Evolutionary conservation across 139 green algal species (phyloP), one percentile per base, ranked within the genome.

Genomic region (Chlamydomonas sphaeroides): DNA sequence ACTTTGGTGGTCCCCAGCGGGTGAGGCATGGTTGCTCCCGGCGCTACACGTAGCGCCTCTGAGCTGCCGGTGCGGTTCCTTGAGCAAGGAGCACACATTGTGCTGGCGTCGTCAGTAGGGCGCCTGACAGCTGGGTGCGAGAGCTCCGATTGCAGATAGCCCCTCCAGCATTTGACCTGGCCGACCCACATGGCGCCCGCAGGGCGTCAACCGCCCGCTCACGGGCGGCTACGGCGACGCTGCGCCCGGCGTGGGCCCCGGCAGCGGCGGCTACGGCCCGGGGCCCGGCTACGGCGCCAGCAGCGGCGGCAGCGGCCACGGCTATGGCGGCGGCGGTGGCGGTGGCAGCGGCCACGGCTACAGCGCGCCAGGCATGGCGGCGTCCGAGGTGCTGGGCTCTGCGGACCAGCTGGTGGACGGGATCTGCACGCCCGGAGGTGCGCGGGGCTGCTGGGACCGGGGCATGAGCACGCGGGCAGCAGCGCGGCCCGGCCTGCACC

Each of bases 341-440:
- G 21, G 65, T 66, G 39, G 49, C 56, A 33, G 6, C 39, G n/a
- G 78, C 20, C 18, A 14, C 4, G 48, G 32, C 63, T 65, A 78
- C 72, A 33, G 17, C 66, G 61, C 63, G 41, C 77, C 77, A 1
- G 1, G 49, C 18, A 33, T 84, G 32, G 6, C 45, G 32, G 57
- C 69, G 6, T 4, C 62, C 7, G 48, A 33, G 70, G 88, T 86
- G 65, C 53, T 90, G 59, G 86, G 86, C 35, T 89, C 63, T 15
- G 90, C 95, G 83, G 73, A 79, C 57, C 41, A 71, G 3, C 23
- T 92, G 48, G 93, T 96, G 28, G 93, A 92, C 14, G 57, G 87
- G 32, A 80, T 96, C 10, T 94, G 89, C 56, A 82, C 89, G 6
- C 87, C 90, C 0, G 86, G 62, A 39, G 76, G 76, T 83, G 45